These are phyloP conservation scores for Linanthus parryae DNA, from an alignment of 148 eudicot species.

Conservation along the genomic window DNA sequence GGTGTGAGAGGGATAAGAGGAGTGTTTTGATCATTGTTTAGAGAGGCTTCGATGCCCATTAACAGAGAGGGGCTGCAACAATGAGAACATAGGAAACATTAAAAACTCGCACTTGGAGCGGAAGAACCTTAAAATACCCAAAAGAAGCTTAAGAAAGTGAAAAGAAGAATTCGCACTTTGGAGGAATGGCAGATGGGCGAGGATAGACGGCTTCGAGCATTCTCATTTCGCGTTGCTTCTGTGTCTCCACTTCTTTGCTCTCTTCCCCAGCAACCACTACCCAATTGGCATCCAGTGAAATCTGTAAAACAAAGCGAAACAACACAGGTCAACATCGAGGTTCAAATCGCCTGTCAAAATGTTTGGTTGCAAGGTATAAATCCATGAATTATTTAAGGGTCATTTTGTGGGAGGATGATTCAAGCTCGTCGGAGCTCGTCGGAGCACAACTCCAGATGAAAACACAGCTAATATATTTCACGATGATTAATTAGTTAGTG, in stretches of 20 bases:
- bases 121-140: background rate
- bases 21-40: constrained; percentile 30
- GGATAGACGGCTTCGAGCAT: constrained; percentile 81
- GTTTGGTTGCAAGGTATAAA: too few relatives aligned
- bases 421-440: too few relatives aligned
- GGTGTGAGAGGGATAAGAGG: constrained; percentile 61
- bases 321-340: background rate
- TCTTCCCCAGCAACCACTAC: constrained; percentile 76
- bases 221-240: constrained; percentile 60
- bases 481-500: too few relatives aligned
- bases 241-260: constrained; percentile 50
- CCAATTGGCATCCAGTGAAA: constrained; percentile 49
- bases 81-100: background rate
- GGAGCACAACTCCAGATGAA: too few relatives aligned
- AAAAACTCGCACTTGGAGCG: background rate
- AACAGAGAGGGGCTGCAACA: constrained; percentile 49
- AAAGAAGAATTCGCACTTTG: constrained; percentile 35
- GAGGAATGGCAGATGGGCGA: constrained; percentile 71
- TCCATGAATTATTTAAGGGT: too few relatives aligned
- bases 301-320: constrained; percentile 33
- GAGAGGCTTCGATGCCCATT: constrained; percentile 22
- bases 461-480: too few relatives aligned
- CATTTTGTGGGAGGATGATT: too few relatives aligned
- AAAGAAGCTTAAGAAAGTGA: background rate
- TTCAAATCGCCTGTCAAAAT: too few relatives aligned